phyloP scores from a whole-genome alignment of 176 grass and related monocot genomes.

The Melocanna baccifera region DNA sequence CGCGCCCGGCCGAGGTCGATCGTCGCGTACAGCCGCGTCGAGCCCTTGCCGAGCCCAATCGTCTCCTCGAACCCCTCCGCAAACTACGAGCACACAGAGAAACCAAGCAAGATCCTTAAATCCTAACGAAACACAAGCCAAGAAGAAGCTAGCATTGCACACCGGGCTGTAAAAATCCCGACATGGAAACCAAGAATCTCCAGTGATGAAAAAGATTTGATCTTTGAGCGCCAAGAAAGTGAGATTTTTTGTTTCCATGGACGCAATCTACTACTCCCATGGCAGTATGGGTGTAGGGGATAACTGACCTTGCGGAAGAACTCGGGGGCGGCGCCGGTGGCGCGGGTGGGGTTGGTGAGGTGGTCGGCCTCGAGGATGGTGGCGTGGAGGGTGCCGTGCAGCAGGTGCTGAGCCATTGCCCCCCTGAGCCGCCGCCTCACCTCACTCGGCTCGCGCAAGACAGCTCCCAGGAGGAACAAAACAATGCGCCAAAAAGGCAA shows the following conservation, averaged over 20 bases:
- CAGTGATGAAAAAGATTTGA: background rate
- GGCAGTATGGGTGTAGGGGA: background rate
- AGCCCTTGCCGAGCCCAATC: conserved; percentile 65
- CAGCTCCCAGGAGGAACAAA: background rate
- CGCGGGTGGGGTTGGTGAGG: conserved; percentile 36
- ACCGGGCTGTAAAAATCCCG: background rate
- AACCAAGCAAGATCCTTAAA: background rate
- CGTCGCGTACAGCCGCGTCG: conserved; percentile 78
- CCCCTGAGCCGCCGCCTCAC: background rate
- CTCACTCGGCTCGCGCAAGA: background rate
- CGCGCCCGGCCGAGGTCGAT: conserved; percentile 75
- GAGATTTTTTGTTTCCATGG: background rate
- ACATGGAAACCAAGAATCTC: background rate
- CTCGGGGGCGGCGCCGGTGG: conserved; percentile 45
- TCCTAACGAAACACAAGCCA: background rate
- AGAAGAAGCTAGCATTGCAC: background rate
- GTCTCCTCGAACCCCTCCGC: conserved; percentile 75
- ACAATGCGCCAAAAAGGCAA: background rate
- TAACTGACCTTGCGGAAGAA: conserved; percentile 62
- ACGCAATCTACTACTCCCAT: background rate
- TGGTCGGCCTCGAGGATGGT: conserved; percentile 61
- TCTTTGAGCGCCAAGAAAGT: background rate
- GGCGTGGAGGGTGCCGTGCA: conserved; percentile 63
- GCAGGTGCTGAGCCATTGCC: conserved; percentile 60
- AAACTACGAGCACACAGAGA: conserved; percentile 29